Percentiles rank a stretch among this genome's conserved stretches.
phyloP scores from a whole-genome alignment of 257 asterid genomes.

The Solanum sitiens region DNA sequence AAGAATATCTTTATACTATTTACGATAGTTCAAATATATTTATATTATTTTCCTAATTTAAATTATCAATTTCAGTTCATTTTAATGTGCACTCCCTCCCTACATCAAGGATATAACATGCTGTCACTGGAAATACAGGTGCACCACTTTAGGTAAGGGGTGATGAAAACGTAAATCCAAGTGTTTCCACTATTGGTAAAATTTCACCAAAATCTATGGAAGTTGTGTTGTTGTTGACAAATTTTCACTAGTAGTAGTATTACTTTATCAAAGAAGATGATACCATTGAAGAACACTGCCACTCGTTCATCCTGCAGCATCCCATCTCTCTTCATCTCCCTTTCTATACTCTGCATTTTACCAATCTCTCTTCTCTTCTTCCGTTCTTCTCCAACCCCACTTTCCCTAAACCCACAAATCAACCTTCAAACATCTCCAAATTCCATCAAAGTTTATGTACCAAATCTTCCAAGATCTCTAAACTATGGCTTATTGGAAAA shows the following conservation, averaged over 20 bases:
- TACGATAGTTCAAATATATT: no score
- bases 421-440: slow-evolving; percentile 14
- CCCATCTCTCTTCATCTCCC: slow-evolving; percentile 46
- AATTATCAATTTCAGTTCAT: no score
- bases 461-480: slow-evolving; percentile 81
- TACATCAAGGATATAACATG: no score
- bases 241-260: no score
- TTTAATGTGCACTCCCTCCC: no score
- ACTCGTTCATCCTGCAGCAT: neutral
- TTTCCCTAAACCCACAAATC: slow-evolving; percentile 18
- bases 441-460: slow-evolving; percentile 52
- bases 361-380: slow-evolving; percentile 34
- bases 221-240: neutral
- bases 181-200: neutral
- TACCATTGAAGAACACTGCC: neutral
- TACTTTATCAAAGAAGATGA: neutral
- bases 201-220: no score
- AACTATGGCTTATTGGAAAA: slow-evolving; percentile 69
- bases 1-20: no score
- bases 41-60: fast-evolving
- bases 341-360: slow-evolving; percentile 23
- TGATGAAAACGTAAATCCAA: neutral
- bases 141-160: neutral
- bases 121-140: neutral
- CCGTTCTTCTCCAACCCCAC: slow-evolving; percentile 13